Evolutionary conservation across 345 rosid species (phyloP).

Genomic region (Odontarrhena argentea): DNA sequence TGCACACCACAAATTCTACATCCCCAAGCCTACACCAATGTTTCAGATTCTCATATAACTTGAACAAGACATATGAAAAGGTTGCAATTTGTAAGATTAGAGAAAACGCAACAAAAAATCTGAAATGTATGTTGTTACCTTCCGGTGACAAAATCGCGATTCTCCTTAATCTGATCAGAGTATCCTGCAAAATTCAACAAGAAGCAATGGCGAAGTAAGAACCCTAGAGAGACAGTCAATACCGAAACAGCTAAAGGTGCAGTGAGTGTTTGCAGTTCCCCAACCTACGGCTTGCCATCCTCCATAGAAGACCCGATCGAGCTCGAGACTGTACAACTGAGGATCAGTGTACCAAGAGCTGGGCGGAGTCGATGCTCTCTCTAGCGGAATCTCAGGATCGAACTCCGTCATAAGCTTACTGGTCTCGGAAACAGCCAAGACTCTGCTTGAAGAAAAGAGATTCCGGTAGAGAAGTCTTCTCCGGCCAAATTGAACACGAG

Average conservation of each 20-base stretch:
- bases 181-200: constrained; percentile 52
- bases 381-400: constrained; percentile 63
- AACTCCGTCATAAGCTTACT: constrained; percentile 51
- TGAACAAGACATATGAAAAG: not conserved
- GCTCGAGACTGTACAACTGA: constrained; percentile 57
- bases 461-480: constrained; percentile 6
- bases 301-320: constrained; percentile 68
- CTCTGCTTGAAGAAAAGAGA: constrained; percentile 13
- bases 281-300: constrained; percentile 91
- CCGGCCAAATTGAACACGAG: constrained; percentile 4
- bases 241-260: too few species aligned
- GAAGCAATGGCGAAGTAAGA: not conserved
- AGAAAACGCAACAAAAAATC: not conserved
- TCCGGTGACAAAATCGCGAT: constrained; percentile 76
- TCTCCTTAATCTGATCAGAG: constrained; percentile 66
- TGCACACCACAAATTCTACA: constrained; percentile 75
- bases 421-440: constrained; percentile 14
- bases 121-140: constrained; percentile 46
- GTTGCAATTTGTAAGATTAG: not conserved
- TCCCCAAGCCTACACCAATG: constrained; percentile 65
- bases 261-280: not conserved
- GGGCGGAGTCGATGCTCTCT: constrained; percentile 76
- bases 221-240: constrained; percentile 1
- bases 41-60: constrained; percentile 9
- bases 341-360: constrained; percentile 86